Evolutionary conservation across 805 yeast species (phyloP).

Genomic region (Pichia rugopelliculosa): DNA sequence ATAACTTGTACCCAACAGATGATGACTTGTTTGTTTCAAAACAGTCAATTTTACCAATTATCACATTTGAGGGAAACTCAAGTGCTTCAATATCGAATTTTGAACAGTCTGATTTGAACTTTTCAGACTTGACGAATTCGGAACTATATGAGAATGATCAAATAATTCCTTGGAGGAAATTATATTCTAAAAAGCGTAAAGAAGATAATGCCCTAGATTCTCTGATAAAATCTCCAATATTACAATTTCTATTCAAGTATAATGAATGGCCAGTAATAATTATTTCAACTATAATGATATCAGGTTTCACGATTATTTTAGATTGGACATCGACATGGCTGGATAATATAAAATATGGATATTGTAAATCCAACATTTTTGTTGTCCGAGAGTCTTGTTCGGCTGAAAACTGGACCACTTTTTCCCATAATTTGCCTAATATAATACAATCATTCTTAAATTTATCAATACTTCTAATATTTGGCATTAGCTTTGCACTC

Average conservation of each 20-base stretch:
- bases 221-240: not conserved
- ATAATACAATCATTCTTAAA: not conserved
- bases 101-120: not conserved
- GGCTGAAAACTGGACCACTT: conserved; percentile 21
- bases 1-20: conserved; percentile 5
- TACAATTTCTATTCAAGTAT: conserved; percentile 1
- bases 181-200: conserved; percentile 2
- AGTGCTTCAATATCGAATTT: not conserved
- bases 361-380: conserved; percentile 33
- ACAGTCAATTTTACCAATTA: not conserved
- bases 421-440: conserved; percentile 25
- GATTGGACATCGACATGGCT: conserved; percentile 45
- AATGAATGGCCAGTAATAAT: conserved; percentile 42
- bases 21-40: conserved; percentile 5
- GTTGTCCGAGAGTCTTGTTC: conserved; percentile 28
- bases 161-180: conserved; percentile 5
- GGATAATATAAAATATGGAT: conserved; percentile 46
- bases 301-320: conserved; percentile 40
- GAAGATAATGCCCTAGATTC: conserved; percentile 3
- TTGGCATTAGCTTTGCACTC: conserved; percentile 33
- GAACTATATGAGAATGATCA: conserved; percentile 2
- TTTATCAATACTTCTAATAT: conserved; percentile 27
- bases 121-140: not conserved
- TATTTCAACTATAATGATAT: conserved; percentile 38
- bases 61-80: not conserved